Evolutionary conservation across 2,329 filamentous ascomycete species (phyloP), one percentile per base, ranked within the genome.

Genomic region (Sclerotinia nivalis): DNA sequence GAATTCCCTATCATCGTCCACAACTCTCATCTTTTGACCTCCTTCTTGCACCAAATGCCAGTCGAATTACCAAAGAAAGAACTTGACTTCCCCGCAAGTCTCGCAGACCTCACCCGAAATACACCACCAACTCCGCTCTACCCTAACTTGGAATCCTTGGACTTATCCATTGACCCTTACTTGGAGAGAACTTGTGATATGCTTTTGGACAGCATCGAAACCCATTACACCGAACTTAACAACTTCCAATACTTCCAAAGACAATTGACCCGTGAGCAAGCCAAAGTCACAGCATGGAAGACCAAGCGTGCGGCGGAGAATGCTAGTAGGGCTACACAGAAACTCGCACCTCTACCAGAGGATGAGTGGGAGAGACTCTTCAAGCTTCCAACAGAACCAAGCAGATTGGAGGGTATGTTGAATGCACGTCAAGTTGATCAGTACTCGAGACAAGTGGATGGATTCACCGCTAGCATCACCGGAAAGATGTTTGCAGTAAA

Each of bases 241-340:
- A 99, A 99, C 87, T 96, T 96, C 85, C 94, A 97, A 82, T 93
- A 91, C 87, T 97, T 97, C 85, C 93, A 97, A 84, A 89, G 96
- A 78, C 93, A 96, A 79, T 87, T 98, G 70, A 91, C 90, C 68
- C 92, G 96, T 76, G 96, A 99, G 84, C 96, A 99, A 84, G 84
- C 91, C 78, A 99, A 98, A 88, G 97, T 99, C 77, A 90, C 92
- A 69, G 91, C 93, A 74, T 99, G 96, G 96, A 95, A 98, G 84
- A 84, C 90, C 72, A 98, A 99, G 89, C 91, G 96, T 80, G 97
- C 97, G 85, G 90, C 93, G 22, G 96, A 99, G 87, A 99, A 99
- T 80, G 90, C 91, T 43, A 91, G 90, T 71, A 89, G 96, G 70
- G 86, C 87, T 70, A 89, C 93, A 50, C 91, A 95, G 75, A 98